Conservation (phyloP, 805 yeast genomes). For the Komagataella pseudopastoris region DNA sequence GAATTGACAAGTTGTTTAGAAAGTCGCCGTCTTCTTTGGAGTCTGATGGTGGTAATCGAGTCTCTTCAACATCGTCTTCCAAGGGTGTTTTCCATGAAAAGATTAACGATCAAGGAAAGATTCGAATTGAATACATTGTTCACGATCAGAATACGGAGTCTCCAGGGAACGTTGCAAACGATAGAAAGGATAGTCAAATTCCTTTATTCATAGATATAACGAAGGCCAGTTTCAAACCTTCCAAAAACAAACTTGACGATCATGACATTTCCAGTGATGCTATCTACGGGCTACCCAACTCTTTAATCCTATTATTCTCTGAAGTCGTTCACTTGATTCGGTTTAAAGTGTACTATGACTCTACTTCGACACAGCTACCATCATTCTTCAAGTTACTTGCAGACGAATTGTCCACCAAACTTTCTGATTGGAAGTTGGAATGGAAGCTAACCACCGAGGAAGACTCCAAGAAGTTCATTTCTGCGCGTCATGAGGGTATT, state of each 20-base stretch:
- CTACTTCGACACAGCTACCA: constrained; percentile 19
- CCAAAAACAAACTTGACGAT: constrained; percentile 31
- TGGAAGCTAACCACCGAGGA: constrained; percentile 40
- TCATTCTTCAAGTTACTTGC: constrained; percentile 17
- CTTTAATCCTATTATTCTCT: constrained; percentile 57
- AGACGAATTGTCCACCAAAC: constrained; percentile 30
- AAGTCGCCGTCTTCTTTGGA: not conserved
- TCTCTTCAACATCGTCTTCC: constrained; percentile 3
- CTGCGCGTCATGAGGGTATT: constrained; percentile 55
- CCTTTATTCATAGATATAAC: constrained; percentile 30
- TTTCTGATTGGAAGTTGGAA: constrained; percentile 59
- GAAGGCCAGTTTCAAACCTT: constrained; percentile 23
- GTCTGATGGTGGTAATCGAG: not conserved
- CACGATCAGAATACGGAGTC: constrained; percentile 13
- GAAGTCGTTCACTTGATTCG: constrained; percentile 59
- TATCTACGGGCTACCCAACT: constrained; percentile 74
- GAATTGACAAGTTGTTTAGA: not conserved
- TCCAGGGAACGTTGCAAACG: constrained; percentile 1
- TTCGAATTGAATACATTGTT: constrained; percentile 29
- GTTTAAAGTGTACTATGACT: constrained; percentile 40
- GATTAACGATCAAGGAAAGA: constrained; percentile 30
- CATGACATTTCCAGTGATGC: constrained; percentile 64
- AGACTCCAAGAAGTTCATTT: constrained; percentile 21
- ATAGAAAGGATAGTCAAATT: constrained; percentile 5
- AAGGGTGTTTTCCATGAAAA: constrained; percentile 25